A percentile compares a stretch with the other conserved stretches of the same genome.
These are phyloP conservation scores for Phytopythium cucurbitacearum DNA, from an alignment of 352 stramenopile genomes.

Conservation along the genomic window DNA sequence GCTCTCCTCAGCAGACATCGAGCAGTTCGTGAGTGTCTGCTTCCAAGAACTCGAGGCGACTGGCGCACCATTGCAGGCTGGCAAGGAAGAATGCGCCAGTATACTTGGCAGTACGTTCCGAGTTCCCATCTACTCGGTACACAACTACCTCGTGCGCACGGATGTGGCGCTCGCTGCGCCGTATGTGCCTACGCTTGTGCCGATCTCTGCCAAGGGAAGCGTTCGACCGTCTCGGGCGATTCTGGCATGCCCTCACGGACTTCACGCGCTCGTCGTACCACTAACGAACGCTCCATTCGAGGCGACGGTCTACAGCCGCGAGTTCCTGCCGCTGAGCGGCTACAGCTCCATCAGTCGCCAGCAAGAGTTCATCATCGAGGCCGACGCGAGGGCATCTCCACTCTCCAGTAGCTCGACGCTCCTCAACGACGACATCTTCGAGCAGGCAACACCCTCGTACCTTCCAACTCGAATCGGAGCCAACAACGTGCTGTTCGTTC, in stretches of 20 bases:
- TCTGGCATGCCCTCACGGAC: slow-evolving; percentile 47
- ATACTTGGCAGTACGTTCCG: slow-evolving; percentile 35
- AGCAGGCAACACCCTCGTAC: slow-evolving; percentile 13
- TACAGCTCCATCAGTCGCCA: slow-evolving; percentile 2
- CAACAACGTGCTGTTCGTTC: slow-evolving; percentile 45
- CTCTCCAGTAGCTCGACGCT: slow-evolving; percentile 8
- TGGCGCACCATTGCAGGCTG: slow-evolving; percentile 13
- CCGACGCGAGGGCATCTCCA: slow-evolving; percentile 12
- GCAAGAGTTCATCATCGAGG: slow-evolving; percentile 21
- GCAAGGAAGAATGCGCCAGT: slow-evolving; percentile 22
- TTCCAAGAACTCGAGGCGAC: slow-evolving; percentile 6
- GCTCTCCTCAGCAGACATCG: slow-evolving; percentile 3
- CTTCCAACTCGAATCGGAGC: slow-evolving; percentile 6
- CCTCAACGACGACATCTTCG: slow-evolving; percentile 16
- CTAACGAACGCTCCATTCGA: slow-evolving; percentile 7
- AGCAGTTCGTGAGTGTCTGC: slow-evolving; percentile 12
- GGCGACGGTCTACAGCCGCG: slow-evolving; percentile 23
- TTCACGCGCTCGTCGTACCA: slow-evolving; percentile 51
- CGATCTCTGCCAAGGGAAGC: slow-evolving; percentile 1
- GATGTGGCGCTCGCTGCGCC: slow-evolving; percentile 23
- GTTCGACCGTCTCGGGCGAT: slow-evolving; percentile 4
- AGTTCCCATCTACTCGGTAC: slow-evolving; percentile 45
- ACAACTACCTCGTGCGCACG: slow-evolving; percentile 70
- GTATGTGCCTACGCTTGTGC: slow-evolving; percentile 33
- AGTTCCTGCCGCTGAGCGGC: slow-evolving; percentile 22